Evolutionary conservation across 148 eudicot genomes (phyloP).

Genomic region (Linanthus parryae): DNA sequence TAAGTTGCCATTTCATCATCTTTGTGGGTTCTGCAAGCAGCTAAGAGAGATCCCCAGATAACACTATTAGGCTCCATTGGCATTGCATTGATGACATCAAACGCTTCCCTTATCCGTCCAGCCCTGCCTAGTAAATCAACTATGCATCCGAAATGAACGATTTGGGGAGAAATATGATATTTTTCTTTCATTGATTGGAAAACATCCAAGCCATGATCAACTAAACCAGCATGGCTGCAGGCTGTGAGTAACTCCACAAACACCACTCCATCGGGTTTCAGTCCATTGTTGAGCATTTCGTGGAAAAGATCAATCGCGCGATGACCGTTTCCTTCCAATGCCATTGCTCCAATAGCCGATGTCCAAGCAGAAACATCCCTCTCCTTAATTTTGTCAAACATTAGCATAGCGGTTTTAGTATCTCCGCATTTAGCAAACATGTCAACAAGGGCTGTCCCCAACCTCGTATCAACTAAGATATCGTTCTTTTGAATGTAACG

Average conservation of each 20-base stretch:
- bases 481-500: constrained; percentile 12
- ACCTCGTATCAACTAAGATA: constrained; percentile 16
- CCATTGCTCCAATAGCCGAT: constrained; percentile 32
- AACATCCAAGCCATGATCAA: constrained; percentile 25
- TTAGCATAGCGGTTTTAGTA: constrained; percentile 18
- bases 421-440: constrained; percentile 41
- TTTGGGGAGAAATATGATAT: constrained; percentile 18
- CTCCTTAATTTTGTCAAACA: constrained; percentile 17
- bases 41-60: constrained; percentile 28
- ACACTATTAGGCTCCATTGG: constrained; percentile 27
- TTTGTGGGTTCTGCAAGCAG: constrained; percentile 31
- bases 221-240: constrained; percentile 33
- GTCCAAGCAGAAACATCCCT: constrained; percentile 34
- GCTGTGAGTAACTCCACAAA: constrained; percentile 28
- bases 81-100: constrained; percentile 25
- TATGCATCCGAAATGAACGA: constrained; percentile 30
- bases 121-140: constrained; percentile 40
- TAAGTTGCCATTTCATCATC: constrained; percentile 19
- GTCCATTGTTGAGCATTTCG: constrained; percentile 23
- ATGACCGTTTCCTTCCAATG: constrained; percentile 28
- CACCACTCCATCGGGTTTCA: constrained; percentile 25
- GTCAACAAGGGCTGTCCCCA: constrained; percentile 27
- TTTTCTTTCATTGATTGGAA: constrained; percentile 22
- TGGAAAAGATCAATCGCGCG: constrained; percentile 28
- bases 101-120: constrained; percentile 26